Evolutionary conservation across 2,329 filamentous ascomycete species (phyloP).

Genomic region (Diaporthe sp.): DNA sequence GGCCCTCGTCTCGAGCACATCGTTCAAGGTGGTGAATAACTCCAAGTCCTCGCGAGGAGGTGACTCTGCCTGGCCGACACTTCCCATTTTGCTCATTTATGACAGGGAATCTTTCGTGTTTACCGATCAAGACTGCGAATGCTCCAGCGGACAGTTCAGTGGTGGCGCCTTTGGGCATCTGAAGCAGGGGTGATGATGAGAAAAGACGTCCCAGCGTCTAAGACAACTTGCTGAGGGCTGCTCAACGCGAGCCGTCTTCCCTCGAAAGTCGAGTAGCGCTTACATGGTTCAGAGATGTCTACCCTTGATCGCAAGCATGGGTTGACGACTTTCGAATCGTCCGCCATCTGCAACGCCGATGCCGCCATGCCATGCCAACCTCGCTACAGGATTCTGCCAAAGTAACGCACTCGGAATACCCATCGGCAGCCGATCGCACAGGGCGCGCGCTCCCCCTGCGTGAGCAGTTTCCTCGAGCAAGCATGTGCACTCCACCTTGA

Average conservation of each 20-base stretch:
- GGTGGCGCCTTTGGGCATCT: neutral
- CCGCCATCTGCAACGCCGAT: neutral
- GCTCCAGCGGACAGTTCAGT: neutral
- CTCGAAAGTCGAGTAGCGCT: neutral
- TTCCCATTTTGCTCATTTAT: neutral
- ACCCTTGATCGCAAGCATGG: neutral
- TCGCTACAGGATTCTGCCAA: neutral
- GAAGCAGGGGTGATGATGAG: neutral
- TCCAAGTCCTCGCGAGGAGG: neutral
- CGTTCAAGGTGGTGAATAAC: constrained; percentile 8
- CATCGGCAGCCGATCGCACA: neutral
- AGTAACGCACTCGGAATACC: neutral
- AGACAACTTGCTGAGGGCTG: neutral
- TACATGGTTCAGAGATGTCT: neutral
- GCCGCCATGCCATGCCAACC: neutral
- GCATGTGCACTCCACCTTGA: neutral
- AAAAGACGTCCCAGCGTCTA: neutral
- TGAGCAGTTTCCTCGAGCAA: neutral
- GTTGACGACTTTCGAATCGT: neutral
- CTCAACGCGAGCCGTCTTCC: neutral
- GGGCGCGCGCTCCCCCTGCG: neutral
- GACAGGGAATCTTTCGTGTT: neutral
- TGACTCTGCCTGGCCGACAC: neutral
- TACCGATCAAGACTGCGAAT: neutral
- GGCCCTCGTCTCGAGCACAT: constrained; percentile 18